Conservation (phyloP, 768 basidiomycete genomes). For the Trametes maxima region DNA sequence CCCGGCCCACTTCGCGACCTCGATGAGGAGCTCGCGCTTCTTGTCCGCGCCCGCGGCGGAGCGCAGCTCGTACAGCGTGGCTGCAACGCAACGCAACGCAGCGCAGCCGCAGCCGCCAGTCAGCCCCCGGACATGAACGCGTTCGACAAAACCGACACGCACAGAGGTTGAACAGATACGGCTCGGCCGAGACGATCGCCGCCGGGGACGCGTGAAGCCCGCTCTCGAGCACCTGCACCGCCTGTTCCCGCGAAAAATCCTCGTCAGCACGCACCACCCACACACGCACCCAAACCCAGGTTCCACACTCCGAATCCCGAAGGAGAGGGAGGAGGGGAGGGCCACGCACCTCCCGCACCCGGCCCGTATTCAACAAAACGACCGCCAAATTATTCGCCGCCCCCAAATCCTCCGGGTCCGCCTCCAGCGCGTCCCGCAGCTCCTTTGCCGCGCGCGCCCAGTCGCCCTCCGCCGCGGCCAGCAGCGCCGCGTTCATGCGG, state of each 20-base stretch:
- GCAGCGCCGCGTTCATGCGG: constrained; percentile 65
- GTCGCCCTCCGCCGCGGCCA: constrained; percentile 70
- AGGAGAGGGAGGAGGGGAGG: too few relatives aligned
- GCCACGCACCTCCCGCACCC: constrained; percentile 63
- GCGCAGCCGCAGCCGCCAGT: too few relatives aligned
- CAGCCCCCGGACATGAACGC: neutral
- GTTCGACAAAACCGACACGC: constrained; percentile 29
- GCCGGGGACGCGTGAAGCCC: constrained; percentile 67
- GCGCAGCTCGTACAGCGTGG: constrained; percentile 82
- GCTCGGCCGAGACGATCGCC: constrained; percentile 74
- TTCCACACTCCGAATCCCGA: too few relatives aligned
- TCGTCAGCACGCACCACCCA: neutral
- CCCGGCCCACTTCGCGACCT: constrained; percentile 85
- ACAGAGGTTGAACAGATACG: constrained; percentile 87
- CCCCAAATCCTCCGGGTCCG: constrained; percentile 62
- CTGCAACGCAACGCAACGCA: constrained; percentile 38
- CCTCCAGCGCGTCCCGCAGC: constrained; percentile 47
- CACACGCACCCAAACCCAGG: neutral
- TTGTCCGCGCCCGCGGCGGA: constrained; percentile 73
- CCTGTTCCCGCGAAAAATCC: constrained; percentile 43
- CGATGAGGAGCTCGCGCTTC: constrained; percentile 71
- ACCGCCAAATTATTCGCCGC: constrained; percentile 82
- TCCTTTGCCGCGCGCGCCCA: constrained; percentile 57
- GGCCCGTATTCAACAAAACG: constrained; percentile 68
- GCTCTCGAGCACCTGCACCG: constrained; percentile 67